These are phyloP conservation scores for Aspergillus nanangensis DNA, from an alignment of 495 filamentous ascomycete species.

Conservation along the genomic window DNA sequence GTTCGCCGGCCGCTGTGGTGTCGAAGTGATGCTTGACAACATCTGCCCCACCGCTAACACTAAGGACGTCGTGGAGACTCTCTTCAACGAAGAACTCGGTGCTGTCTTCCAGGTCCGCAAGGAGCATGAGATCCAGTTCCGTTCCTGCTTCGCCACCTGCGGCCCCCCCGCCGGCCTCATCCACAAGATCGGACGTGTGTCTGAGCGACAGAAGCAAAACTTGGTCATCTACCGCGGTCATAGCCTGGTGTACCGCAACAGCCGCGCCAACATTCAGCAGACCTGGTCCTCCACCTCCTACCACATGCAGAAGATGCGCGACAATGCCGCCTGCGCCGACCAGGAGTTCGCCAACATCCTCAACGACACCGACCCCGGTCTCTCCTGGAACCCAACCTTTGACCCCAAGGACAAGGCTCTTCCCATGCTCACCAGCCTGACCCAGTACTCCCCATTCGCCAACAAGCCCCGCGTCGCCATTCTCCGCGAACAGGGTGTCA, in stretches of 20 bases:
- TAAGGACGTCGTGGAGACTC: constrained; percentile 61
- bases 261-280: constrained; percentile 74
- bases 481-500: constrained; percentile 90
- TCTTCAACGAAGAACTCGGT: constrained; percentile 97
- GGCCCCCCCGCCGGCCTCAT: constrained; percentile 79
- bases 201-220: constrained; percentile 66
- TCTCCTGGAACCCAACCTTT: constrained; percentile 81
- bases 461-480: constrained; percentile 86
- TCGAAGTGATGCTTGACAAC: constrained; percentile 77
- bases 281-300: constrained; percentile 85
- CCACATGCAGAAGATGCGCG: constrained; percentile 84
- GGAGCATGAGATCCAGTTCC: constrained; percentile 78
- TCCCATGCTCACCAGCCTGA: constrained; percentile 62
- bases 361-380: constrained; percentile 75
- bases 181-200: constrained; percentile 73
- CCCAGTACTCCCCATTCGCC: constrained; percentile 56
- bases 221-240: constrained; percentile 70
- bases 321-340: constrained; percentile 85
- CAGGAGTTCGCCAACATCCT: constrained; percentile 73
- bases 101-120: constrained; percentile 93
- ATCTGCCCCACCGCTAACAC: constrained; percentile 52
- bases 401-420: constrained; percentile 72
- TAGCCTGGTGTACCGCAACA: constrained; percentile 60
- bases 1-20: constrained; percentile 91
- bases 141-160: constrained; percentile 85